These are phyloP conservation scores for Ascochyta pisi DNA, from an alignment of 2,329 filamentous ascomycete species.

Conservation along the genomic window DNA sequence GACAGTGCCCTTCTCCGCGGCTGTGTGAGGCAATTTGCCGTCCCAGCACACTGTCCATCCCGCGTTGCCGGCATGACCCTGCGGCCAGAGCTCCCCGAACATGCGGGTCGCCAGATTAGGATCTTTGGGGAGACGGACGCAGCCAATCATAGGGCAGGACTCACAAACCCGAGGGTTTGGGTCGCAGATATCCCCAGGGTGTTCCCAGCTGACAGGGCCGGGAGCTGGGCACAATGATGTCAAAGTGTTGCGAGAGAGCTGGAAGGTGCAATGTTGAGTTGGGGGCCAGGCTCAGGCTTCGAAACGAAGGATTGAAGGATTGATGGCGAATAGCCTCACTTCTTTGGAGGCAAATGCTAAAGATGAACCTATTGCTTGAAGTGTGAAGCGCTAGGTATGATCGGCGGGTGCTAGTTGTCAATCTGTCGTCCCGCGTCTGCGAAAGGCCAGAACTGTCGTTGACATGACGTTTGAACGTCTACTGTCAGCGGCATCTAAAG, in stretches of 20 bases:
- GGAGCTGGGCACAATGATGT: conserved; percentile 9
- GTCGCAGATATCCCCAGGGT: not conserved
- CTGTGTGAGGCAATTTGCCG: conserved; percentile 1
- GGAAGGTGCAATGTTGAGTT: conserved; percentile 6
- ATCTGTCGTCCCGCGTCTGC: conserved; percentile 23
- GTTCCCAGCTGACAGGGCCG: conserved; percentile 8
- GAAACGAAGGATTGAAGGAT: conserved; percentile 13
- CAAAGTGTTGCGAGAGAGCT: conserved; percentile 14
- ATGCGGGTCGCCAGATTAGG: conserved; percentile 18
- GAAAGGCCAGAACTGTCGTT: conserved; percentile 23
- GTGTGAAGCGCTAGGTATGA: conserved; percentile 14
- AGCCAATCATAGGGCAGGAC: conserved; percentile 6
- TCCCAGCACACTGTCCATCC: conserved; percentile 15
- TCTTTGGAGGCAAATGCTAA: conserved; percentile 15
- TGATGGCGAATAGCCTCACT: conserved; percentile 24
- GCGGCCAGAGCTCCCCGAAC: conserved; percentile 15
- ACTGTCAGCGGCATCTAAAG: conserved; percentile 4
- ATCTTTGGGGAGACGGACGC: not conserved
- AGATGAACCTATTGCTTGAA: conserved; percentile 1
- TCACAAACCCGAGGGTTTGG: conserved; percentile 11
- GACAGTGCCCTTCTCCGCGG: conserved; percentile 1
- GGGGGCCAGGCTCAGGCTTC: conserved; percentile 2
- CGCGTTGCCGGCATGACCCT: conserved; percentile 18
- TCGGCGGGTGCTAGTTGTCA: conserved; percentile 24
- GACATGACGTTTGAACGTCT: conserved; percentile 26